Evolutionary conservation across 352 stramenopile genomes (phyloP).

Genomic region (Phytophthora ramorum): DNA sequence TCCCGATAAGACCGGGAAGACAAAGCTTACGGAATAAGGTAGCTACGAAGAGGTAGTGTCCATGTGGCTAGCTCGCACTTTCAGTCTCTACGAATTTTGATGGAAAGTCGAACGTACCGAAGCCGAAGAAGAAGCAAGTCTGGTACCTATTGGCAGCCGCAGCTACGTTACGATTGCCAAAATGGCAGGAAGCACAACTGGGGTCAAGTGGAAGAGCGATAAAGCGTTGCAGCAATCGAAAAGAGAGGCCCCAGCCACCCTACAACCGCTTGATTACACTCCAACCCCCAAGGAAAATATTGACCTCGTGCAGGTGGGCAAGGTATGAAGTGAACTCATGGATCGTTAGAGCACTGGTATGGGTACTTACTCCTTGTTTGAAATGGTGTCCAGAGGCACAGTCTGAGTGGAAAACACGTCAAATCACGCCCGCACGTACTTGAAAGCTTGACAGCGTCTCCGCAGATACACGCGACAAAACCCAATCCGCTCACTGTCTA

Average conservation of each 20-base stretch:
- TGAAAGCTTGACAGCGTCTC: conserved; percentile 53
- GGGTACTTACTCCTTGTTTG: neutral
- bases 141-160: conserved; percentile 8
- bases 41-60: conserved; percentile 1
- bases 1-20: conserved; percentile 28
- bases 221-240: conserved; percentile 43
- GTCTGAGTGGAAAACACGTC: conserved; percentile 55
- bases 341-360: neutral
- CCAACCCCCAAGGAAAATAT: conserved; percentile 66
- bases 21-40: conserved; percentile 18
- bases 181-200: conserved; percentile 33
- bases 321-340: conserved; percentile 34
- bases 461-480: conserved; percentile 40
- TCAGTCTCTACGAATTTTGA: neutral
- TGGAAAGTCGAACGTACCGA: conserved; percentile 5
- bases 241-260: conserved; percentile 47
- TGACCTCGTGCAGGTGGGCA: conserved; percentile 59
- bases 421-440: conserved; percentile 64
- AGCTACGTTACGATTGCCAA: conserved; percentile 12
- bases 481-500: conserved; percentile 5
- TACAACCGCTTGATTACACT: conserved; percentile 75
- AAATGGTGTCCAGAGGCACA: conserved; percentile 36
- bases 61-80: neutral
- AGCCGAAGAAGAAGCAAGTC: conserved; percentile 8
- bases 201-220: conserved; percentile 51